phyloP scores from a whole-genome alignment of 2,329 filamentous ascomycete genomes.

The Fusarium clavum region DNA sequence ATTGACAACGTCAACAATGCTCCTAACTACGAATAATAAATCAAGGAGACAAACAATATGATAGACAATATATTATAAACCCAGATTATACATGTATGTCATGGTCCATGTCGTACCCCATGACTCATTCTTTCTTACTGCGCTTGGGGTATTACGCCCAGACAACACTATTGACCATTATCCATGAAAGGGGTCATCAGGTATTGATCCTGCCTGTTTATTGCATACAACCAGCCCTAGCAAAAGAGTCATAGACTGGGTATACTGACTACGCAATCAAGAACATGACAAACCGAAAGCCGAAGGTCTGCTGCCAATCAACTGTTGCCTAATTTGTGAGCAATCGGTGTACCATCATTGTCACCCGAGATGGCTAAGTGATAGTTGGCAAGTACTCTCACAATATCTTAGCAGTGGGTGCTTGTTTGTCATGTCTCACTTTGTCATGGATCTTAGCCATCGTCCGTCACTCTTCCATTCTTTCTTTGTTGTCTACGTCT shows the following conservation, averaged over 20 bases:
- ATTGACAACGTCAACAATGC: neutral
- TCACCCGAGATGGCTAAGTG: neutral
- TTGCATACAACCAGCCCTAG: neutral
- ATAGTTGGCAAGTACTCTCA: neutral
- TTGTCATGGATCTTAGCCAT: neutral
- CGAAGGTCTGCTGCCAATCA: neutral
- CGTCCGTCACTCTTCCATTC: neutral
- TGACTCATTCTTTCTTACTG: neutral
- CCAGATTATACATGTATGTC: neutral
- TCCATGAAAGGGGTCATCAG: neutral
- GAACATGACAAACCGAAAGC: neutral
- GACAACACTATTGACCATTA: neutral
- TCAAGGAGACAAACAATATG: neutral
- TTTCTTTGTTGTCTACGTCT: neutral
- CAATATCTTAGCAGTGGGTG: neutral
- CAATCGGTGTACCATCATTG: neutral
- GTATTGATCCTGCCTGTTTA: conserved; percentile 9
- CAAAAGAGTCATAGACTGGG: conserved; percentile 5
- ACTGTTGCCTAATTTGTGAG: conserved; percentile 7
- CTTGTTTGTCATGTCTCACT: neutral
- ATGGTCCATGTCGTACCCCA: neutral
- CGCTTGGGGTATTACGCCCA: neutral
- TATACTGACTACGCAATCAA: neutral
- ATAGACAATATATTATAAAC: neutral
- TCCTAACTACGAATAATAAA: neutral